Base-by-base conservation (phyloP, 148 eudicot species). In the Amaranthus hypochondriacus region DNA sequence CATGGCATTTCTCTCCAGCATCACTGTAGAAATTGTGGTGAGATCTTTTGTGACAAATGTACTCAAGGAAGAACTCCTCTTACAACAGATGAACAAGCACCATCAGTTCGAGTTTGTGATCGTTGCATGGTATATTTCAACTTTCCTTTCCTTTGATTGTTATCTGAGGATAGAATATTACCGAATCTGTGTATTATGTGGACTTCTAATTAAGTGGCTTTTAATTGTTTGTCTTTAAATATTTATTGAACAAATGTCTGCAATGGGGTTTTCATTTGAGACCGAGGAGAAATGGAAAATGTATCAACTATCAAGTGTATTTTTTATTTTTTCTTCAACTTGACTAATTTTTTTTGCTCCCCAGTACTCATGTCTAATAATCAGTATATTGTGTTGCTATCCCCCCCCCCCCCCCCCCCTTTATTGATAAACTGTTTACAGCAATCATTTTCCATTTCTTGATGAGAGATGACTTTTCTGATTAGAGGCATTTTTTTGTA, bases 21-120 rank as follows among this genome's bases (percentile, higher is more conserved):
- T 83, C 99, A 95, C 82, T 95, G 99, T 81, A 86, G 97, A 77
- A 95, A 90, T 71, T 95, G 97, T 78, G 99, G 97, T 75, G 99
- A 92, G 68, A 89, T 95, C 44, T 95, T 89, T 76, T 92, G 99
- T 68, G 97, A 92, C 81, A 92, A 90, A 78, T 95, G 98, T 65
- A 95, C 98, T 59, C 97, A 95, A 83, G 98, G 98, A 18, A 87
- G 98, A 83, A 92, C 87, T 72, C 86, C 92, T 53, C 92, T 95
- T 42, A 86, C 93, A 9, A 69, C 76, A 21, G 97, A 95, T 69
- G 96, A 87, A 62, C 56, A 89, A 72, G 93, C 92, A 56, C 84
- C 79, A 64, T 83, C 86, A 15, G 98, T 95, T 77, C 90, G 97
- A 75, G 97, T 95, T 83, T 95, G 98, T 72, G 98, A 95, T 77